Evolutionary conservation across 2,329 filamentous ascomycete species (phyloP), one percentile per base, ranked within the genome.

Genomic region (Pseudogymnoascus sp.): DNA sequence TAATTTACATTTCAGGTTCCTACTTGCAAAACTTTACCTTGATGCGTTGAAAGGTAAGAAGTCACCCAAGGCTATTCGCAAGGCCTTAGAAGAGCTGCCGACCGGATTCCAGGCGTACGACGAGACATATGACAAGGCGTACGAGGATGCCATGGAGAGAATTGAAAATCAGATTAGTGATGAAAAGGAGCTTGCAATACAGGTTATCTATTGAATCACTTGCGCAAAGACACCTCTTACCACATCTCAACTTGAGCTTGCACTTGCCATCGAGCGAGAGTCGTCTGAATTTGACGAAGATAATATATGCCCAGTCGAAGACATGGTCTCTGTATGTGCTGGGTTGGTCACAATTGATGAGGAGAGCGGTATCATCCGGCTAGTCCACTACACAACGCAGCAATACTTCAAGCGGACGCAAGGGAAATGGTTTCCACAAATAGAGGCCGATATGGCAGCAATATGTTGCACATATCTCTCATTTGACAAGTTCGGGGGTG

Each of bases 351-450:
- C 62, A 5, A 31, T 71, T 16, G 68, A 71, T 37, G 31, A 33
- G 37, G 56, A 66, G 37, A 64, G 64, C 14, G 69, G 63, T 19
- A 35, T 65, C 8, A 66, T 61, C 6, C 60, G 68, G 10, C 59
- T 71, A 7, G 64, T 69, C 4, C 69, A 71, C 62, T 67, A 67
- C 62, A 71, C 33, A 60, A 66, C 78, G 1, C 75, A 80, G 41
- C 73, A 80, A 35, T 82, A 78, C 65, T 74, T 81, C 40, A 70
- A 76, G 35, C 53, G 62, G 19, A 65, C 37, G 7, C 24, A 59
- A n/a, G 41, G 59, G 3, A 22, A 50, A 16, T 56, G 41, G 60
- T 67, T 67, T 46, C 65, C 63, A 2, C 14, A 56, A 16, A 65
- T 60, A 16, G 28, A 67, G 19, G 40, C 16, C 6, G 37, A 67